phyloP scores from a whole-genome alignment of 345 rosid species.

The Aethionema arabicum region DNA sequence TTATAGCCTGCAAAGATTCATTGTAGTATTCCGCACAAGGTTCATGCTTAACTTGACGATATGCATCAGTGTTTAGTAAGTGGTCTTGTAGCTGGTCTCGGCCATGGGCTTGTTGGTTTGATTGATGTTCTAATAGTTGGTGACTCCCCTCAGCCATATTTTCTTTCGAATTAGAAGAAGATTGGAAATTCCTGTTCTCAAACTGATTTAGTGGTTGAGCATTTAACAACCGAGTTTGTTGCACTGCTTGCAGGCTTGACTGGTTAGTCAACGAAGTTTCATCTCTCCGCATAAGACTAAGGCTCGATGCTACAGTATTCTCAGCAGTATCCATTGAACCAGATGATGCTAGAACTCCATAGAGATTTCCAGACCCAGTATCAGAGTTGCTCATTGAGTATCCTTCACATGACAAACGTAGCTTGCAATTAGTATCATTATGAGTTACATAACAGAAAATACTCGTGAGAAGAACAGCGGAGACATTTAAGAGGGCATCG shows the following conservation, averaged over 20 bases:
- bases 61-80: slow-evolving; percentile 46
- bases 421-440: slow-evolving; percentile 27
- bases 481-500: slow-evolving; percentile 12
- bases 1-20: slow-evolving; percentile 51
- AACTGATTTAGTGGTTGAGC: slow-evolving; percentile 55
- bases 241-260: slow-evolving; percentile 51
- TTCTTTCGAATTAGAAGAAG: slow-evolving; percentile 53
- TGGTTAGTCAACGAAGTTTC: slow-evolving; percentile 51
- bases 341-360: slow-evolving; percentile 50
- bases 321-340: slow-evolving; percentile 56
- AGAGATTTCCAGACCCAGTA: slow-evolving; percentile 63
- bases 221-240: slow-evolving; percentile 47
- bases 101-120: slow-evolving; percentile 50
- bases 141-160: slow-evolving; percentile 56
- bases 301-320: slow-evolving; percentile 47
- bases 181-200: slow-evolving; percentile 64
- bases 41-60: slow-evolving; percentile 71
- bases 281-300: slow-evolving; percentile 55
- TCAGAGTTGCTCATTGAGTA: slow-evolving; percentile 56
- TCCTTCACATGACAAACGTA: slow-evolving; percentile 64
- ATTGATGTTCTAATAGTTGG: slow-evolving; percentile 58
- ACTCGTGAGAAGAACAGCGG: not conserved
- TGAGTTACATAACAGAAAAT: slow-evolving; percentile 4
- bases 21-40: slow-evolving; percentile 55
- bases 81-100: slow-evolving; percentile 62